A percentile compares a stretch with the other conserved stretches of the same genome.
These are phyloP conservation scores for Macrophomina tecta DNA, from an alignment of 2,329 filamentous ascomycete genomes.

Conservation along the genomic window DNA sequence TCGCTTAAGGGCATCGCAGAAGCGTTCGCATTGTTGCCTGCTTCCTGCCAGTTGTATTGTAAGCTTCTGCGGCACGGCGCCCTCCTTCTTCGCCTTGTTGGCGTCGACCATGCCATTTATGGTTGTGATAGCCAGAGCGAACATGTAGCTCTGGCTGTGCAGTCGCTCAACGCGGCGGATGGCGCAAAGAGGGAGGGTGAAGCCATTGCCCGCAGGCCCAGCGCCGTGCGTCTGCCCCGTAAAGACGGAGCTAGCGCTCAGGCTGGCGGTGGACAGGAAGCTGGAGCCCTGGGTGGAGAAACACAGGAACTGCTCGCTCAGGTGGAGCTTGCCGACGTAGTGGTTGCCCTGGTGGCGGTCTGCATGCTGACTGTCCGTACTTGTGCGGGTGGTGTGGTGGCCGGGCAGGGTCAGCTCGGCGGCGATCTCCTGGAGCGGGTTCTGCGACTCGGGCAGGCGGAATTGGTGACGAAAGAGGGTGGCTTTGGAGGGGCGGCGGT, in stretches of 20 bases:
- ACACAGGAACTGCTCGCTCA: slow-evolving; percentile 94
- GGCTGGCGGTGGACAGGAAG: slow-evolving; percentile 80
- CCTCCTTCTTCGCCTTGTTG: slow-evolving; percentile 52
- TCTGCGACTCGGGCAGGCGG: slow-evolving; percentile 89
- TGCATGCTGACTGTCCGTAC: slow-evolving; percentile 67
- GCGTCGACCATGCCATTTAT: slow-evolving; percentile 72
- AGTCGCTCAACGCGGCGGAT: slow-evolving; percentile 91
- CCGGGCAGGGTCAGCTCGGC: slow-evolving; percentile 87
- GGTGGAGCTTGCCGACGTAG: slow-evolving; percentile 89
- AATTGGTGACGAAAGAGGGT: slow-evolving; percentile 96
- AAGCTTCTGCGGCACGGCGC: slow-evolving; percentile 78
- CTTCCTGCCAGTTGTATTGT: slow-evolving; percentile 91
- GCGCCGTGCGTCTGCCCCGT: slow-evolving; percentile 92
- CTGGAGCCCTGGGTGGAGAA: slow-evolving; percentile 94
- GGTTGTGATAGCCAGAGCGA: slow-evolving; percentile 91
- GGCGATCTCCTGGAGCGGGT: slow-evolving; percentile 93
- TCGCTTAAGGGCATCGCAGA: slow-evolving; percentile 94
- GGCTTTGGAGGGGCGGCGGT: slow-evolving; percentile 86
- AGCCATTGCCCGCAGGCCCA: slow-evolving; percentile 92
- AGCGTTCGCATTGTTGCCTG: slow-evolving; percentile 87
- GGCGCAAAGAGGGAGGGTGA: slow-evolving; percentile 89
- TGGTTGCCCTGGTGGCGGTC: slow-evolving; percentile 75
- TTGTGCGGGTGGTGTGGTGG: slow-evolving; percentile 62
- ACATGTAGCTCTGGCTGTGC: slow-evolving; percentile 89
- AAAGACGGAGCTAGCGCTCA: slow-evolving; percentile 80